Evolutionary conservation across 192 early-diverging fungal species (phyloP).

Genomic region (Lobulomyces angularis): DNA sequence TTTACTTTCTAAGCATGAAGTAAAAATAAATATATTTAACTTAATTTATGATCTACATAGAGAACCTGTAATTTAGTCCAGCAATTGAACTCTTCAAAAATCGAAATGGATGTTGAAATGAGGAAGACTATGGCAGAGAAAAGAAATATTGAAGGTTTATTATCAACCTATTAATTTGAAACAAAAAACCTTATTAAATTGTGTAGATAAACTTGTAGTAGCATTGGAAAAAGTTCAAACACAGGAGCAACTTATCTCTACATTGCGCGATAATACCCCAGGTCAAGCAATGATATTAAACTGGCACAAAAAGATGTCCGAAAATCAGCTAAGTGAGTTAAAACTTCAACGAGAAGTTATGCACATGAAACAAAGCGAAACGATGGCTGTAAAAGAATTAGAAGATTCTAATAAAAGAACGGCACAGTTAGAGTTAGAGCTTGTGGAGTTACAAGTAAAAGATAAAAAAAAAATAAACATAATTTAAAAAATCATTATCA

Average conservation of each 20-base stretch:
- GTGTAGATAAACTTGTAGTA: constrained; percentile 20
- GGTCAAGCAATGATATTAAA: constrained; percentile 18
- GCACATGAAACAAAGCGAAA: constrained; percentile 9
- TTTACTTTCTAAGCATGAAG: constrained; percentile 23
- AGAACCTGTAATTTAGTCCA: constrained; percentile 14
- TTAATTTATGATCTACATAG: constrained; percentile 6
- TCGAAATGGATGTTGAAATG: constrained; percentile 8
- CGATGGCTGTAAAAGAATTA: constrained; percentile 7
- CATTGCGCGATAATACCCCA: constrained; percentile 11
- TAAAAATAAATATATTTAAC: constrained; percentile 1
- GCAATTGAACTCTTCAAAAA: constrained; percentile 13
- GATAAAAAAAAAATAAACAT: too few relatives aligned
- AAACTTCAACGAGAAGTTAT: constrained; percentile 24
- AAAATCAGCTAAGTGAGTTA: constrained; percentile 18
- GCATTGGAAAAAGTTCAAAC: constrained; percentile 6
- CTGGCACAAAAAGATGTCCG: constrained; percentile 36
- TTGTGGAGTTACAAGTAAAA: constrained; percentile 3
- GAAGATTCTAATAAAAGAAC: constrained; percentile 12
- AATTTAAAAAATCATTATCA: not conserved
- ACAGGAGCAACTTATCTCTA: constrained; percentile 22
- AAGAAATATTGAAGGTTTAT: constrained; percentile 10
- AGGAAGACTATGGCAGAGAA: constrained; percentile 3
- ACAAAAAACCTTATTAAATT: constrained; percentile 4
- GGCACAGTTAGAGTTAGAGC: constrained; percentile 12
- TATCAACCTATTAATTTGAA: not conserved